Percentiles rank a stretch among this genome's conserved stretches.
These are phyloP conservation scores for Colletotrichum sp. DNA, from an alignment of 2,329 filamentous ascomycete genomes.

Conservation along the genomic window DNA sequence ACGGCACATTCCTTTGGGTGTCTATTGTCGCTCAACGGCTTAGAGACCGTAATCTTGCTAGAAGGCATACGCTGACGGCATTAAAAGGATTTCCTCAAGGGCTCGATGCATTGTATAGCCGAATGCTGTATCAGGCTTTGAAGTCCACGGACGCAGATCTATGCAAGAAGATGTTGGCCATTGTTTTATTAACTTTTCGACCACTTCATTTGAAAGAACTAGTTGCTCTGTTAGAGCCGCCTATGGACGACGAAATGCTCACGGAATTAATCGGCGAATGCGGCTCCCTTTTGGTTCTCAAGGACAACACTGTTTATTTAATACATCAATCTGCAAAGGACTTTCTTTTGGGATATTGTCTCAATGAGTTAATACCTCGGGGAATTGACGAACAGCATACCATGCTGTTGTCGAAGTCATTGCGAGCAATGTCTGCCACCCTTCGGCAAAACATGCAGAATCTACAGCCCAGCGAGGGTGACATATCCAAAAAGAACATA, in stretches of 20 bases:
- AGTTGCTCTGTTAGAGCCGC: conserved; percentile 25
- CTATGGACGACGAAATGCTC: not conserved
- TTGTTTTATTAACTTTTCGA: conserved; percentile 37
- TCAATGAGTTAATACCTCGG: conserved; percentile 30
- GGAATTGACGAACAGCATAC: conserved; percentile 34
- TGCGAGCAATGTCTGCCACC: conserved; percentile 29
- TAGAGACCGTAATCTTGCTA: not conserved
- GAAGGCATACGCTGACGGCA: not conserved
- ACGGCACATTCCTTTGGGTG: conserved; percentile 45
- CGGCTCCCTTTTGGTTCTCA: conserved; percentile 32
- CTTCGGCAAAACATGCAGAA: conserved; percentile 39
- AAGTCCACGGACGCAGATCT: conserved; percentile 29
- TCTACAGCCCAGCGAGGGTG: no score
- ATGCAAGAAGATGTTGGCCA: conserved; percentile 38
- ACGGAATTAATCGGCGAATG: not conserved
- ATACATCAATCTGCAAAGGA: conserved; percentile 51
- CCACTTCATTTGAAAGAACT: conserved; percentile 40
- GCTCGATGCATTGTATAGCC: conserved; percentile 39
- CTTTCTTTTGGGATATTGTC: conserved; percentile 30
- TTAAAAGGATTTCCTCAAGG: conserved; percentile 32
- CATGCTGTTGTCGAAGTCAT: conserved; percentile 35
- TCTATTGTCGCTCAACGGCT: conserved; percentile 26
- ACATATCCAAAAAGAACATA: conserved; percentile 26
- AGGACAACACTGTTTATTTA: conserved; percentile 35
- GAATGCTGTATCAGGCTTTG: conserved; percentile 40